phyloP scores from a whole-genome alignment of 2,329 filamentous ascomycete species.

The Beauveria medogensis region DNA sequence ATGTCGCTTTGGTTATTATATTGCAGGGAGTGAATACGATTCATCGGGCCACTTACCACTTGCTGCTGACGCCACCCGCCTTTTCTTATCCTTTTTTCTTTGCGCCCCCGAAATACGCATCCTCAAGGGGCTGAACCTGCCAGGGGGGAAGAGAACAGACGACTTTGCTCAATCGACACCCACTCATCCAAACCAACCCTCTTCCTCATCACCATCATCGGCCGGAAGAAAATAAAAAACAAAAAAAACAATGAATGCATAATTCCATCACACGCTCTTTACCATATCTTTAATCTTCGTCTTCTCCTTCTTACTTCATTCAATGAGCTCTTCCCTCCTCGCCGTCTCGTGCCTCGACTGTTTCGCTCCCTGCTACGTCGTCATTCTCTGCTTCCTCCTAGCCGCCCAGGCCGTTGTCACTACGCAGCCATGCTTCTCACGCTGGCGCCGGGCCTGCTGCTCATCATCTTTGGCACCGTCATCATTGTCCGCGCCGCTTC shows the following conservation, averaged over 20 bases:
- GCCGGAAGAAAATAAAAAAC: not conserved
- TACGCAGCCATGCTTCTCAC: constrained; percentile 10
- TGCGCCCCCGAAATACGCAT: not conserved
- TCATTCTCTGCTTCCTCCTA: not conserved
- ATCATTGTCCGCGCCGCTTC: constrained; percentile 9
- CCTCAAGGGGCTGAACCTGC: not conserved
- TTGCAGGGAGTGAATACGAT: not conserved
- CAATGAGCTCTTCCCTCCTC: not conserved
- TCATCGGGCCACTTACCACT: not conserved
- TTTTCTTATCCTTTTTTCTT: not conserved
- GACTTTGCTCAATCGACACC: not conserved
- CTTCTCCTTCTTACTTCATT: not conserved
- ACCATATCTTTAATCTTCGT: not conserved
- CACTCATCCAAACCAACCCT: not conserved
- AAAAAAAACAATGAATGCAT: not conserved
- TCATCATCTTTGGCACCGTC: constrained; percentile 9
- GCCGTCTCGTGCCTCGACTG: not conserved
- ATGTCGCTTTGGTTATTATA: no score
- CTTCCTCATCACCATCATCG: not conserved
- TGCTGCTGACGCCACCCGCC: not conserved
- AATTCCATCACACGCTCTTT: not conserved
- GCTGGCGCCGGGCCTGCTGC: constrained; percentile 6
- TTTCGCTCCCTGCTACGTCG: not conserved
- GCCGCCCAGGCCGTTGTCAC: not conserved
- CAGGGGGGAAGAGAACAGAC: not conserved